Evolutionary conservation across 1,284 basidiomycete genomes (phyloP), one percentile per base, ranked within the genome.

Genomic region (Trichosporon coremiiforme): DNA sequence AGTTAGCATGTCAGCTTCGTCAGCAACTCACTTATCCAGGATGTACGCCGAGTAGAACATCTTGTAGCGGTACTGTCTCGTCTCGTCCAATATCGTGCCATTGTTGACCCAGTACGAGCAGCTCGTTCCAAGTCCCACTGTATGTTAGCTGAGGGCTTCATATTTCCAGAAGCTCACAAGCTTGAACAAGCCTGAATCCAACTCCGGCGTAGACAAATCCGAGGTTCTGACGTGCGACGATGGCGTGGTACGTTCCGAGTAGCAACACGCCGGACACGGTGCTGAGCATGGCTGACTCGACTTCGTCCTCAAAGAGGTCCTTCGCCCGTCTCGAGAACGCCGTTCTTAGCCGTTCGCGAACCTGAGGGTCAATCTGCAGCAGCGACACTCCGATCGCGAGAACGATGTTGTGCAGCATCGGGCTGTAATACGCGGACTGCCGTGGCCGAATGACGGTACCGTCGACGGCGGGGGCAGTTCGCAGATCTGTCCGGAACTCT

Each of bases 331-430:
- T 36, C 0, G 73, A 70, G 45, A 78, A 76, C 1, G 69, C 68
- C 13, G 66, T 41, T 0, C 73, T 74, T 7, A 74, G 63, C 60
- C 70, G 69, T 5, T 67, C 69, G 31, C 71, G 67, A 9, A 69
- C 25, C 2, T 25, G 29, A 25, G 50, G 33, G 10, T 69, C 69
- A 12, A 70, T 60, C 4, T 72, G 66, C 36, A 74, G 68, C 33
- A 71, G 71, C 5, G 66, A 38, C 29, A 74, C 69, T 33, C 72
- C 71, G 36, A 73, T 45, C 0, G 87, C 86, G 9, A 95, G 85
- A 33, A 96, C 88, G 0, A 93, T 90, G 10, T 88, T 86, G 78
- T 97, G 94, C 65, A 96, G 86, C 1, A 89, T 70, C 7, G 75
- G 75, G 36, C 66, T 68, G 72, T 76, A 76, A 66, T 74, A 67